These are phyloP conservation scores for Phytophthora niederhauseri DNA, from an alignment of 352 stramenopile species.

Conservation along the genomic window DNA sequence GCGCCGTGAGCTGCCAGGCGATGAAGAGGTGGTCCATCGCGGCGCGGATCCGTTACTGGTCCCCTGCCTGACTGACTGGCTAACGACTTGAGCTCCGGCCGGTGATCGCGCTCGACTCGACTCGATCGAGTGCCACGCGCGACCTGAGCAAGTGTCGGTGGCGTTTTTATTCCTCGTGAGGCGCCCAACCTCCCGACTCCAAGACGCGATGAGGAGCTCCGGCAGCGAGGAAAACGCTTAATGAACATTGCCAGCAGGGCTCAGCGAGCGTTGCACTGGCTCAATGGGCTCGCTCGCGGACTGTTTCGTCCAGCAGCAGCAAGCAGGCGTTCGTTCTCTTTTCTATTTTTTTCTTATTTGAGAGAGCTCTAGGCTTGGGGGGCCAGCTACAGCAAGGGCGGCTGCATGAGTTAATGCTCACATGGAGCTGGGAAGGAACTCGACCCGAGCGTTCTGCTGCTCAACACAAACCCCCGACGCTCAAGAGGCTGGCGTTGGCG, in stretches of 20 bases:
- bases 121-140: conserved; percentile 10
- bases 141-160: conserved; percentile 11
- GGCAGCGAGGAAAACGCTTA: conserved; percentile 35
- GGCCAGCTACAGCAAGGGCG: neutral
- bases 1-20: conserved; percentile 75
- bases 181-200: neutral
- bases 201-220: conserved; percentile 25
- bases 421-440: conserved; percentile 10
- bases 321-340: conserved; percentile 15
- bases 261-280: conserved; percentile 27
- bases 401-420: conserved; percentile 13
- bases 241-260: conserved; percentile 29
- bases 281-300: conserved; percentile 18
- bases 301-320: conserved; percentile 38
- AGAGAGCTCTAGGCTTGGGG: neutral
- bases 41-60: neutral
- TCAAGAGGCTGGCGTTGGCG: conserved; percentile 1
- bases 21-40: conserved; percentile 69
- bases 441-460: conserved; percentile 16
- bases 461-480: neutral
- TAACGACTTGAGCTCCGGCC: conserved; percentile 10
- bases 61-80: conserved; percentile 14
- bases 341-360: conserved; percentile 31
- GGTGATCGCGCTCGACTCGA: conserved; percentile 25
- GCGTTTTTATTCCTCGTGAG: conserved; percentile 10